Base-by-base conservation (phyloP, 108 stramenopile genomes). In the Aurantiochytrium sp. region DNA sequence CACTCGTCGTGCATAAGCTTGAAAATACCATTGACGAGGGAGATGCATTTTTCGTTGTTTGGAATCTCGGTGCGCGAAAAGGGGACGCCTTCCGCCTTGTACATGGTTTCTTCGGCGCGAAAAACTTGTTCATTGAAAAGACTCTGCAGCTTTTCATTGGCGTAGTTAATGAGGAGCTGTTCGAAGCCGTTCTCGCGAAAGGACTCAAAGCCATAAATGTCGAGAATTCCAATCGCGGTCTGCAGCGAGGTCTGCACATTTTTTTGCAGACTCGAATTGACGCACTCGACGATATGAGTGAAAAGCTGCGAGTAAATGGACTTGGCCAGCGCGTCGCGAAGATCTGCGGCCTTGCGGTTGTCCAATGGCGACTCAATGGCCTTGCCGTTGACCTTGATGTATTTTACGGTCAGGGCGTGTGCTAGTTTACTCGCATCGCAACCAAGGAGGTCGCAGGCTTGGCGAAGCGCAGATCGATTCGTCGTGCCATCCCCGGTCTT, bases 21-120 rank as follows among this genome's bases (percentile, higher is more conserved):
- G 19, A 95, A 69, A 35, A 95, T 59, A 23, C 95, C 95, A 92
- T 98, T 96, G 91, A 99, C 97, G 6, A 99, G 97, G 72, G 98
- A 97, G 53, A 99, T 90, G 93, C 98, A 98, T 90, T 98, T 97
- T 90, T 98, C 95, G 92, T 99, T 99, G 93, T 99, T 97, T 6
- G 98, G 97, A 90, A 98, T 98, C 12, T 94, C 93, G 90, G 98
- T 88, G 92, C 93, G 92, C 60, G 72, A 57, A 92, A 92, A 92
- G 55, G 90, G 93, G 23, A 94, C 93, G 23, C 87, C 90, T 90
- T 94, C 94, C 29, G 53, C 59, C 35, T 88, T 60, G 89, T 94
- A 94, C 91, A 91, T 93, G 64, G 59, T 60, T 92, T 95, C 87
- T 91, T 94, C 95, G 91, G 91, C 60, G 51, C 90, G 92, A 89